phyloP scores from a whole-genome alignment of 164 flowering plant genomes.

The Houttuynia cordata region DNA sequence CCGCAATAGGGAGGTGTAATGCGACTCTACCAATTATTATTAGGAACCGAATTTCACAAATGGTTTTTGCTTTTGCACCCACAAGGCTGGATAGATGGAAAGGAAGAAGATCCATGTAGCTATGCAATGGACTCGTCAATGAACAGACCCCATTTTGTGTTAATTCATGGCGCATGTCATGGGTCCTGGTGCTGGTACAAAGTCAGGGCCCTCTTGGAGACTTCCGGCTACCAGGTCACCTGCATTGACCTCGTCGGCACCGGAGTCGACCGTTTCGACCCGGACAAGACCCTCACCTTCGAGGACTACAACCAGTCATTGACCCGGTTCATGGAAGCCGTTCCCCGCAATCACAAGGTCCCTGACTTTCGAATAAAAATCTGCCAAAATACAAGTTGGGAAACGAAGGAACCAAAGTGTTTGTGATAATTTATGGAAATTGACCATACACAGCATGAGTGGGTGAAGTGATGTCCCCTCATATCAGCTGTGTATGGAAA shows the following conservation, averaged over 20 bases:
- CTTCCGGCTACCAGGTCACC: constrained; percentile 21
- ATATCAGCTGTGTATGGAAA: too few species aligned
- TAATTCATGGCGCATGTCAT: constrained; percentile 15
- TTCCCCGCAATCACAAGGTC: constrained; percentile 20
- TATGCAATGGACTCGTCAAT: too few species aligned
- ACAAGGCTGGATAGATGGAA: too few species aligned
- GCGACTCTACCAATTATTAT: too few species aligned
- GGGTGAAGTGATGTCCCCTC: too few species aligned
- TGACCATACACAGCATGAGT: too few species aligned
- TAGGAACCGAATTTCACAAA: too few species aligned
- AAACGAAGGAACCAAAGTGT: too few species aligned
- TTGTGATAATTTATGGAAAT: too few species aligned
- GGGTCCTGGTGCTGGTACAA: constrained; percentile 29
- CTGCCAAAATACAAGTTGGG: background rate
- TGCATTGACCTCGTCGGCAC: constrained; percentile 24
- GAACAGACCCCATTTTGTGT: constrained; percentile 26
- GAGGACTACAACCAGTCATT: constrained; percentile 24
- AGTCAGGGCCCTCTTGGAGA: constrained; percentile 13
- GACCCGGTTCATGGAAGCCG: constrained; percentile 16
- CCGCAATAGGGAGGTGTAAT: too few species aligned
- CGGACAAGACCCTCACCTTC: constrained; percentile 14
- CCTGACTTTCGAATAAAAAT: background rate
- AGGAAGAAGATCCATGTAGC: too few species aligned
- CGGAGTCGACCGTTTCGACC: constrained; percentile 20
- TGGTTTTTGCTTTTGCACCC: too few species aligned